Conservation (phyloP, 2,329 filamentous ascomycete genomes). For the Penicillium janthinellum region DNA sequence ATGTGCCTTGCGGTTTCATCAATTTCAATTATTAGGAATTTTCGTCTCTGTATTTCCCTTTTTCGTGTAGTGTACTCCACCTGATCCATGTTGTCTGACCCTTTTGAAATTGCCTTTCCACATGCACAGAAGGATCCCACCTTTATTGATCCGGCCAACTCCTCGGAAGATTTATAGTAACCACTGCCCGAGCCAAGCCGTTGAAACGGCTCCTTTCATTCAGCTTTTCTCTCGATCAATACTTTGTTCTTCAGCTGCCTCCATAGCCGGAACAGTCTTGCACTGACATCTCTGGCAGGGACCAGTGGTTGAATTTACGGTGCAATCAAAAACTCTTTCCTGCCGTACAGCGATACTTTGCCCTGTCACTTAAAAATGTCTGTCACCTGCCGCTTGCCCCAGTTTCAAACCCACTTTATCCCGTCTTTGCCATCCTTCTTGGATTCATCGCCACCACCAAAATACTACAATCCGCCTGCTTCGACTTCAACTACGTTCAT, state of each 20-base stretch:
- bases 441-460: background rate
- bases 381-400: slow-evolving; percentile 4
- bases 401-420: background rate
- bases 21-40: background rate
- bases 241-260: background rate
- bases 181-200: background rate
- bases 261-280: background rate
- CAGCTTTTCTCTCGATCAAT: background rate
- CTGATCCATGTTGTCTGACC: background rate
- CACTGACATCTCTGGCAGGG: background rate
- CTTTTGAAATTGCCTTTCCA: slow-evolving; percentile 11
- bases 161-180: slow-evolving; percentile 10
- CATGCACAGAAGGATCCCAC: slow-evolving; percentile 5
- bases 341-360: background rate
- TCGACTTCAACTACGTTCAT: background rate
- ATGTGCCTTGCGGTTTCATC: slow-evolving; percentile 7
- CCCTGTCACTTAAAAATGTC: background rate
- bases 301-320: too few species aligned
- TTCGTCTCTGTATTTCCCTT: background rate
- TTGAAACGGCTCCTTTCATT: background rate
- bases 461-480: background rate
- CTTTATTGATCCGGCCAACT: slow-evolving; percentile 10
- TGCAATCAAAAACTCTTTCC: too few species aligned
- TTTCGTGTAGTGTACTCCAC: background rate
- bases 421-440: background rate